Evolutionary conservation across 768 basidiomycete genomes (phyloP), one percentile per base, ranked within the genome.

Genomic region (Cystofilobasidium ferigula): DNA sequence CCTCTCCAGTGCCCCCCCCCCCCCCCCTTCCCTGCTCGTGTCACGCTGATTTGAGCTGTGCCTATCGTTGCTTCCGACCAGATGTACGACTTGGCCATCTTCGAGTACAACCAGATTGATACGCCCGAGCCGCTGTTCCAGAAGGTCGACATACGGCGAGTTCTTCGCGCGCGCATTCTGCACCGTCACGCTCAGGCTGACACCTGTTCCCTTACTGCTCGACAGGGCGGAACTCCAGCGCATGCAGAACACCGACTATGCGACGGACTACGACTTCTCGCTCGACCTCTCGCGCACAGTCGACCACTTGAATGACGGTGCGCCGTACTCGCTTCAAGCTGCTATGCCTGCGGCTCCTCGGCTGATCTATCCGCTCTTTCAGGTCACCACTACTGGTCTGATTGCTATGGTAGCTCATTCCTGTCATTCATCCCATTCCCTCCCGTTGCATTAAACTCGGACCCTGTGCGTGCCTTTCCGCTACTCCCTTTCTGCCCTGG

Each of bases 41-140:
- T 30, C 22, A 18, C 13, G 38, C 12, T 42, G 32, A 24, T 22
- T 35, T 40, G 24, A 34, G 13, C 2, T 53, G n/a, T n/a, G n/a
- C 36, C 56, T 8, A 32, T 57, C 28, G 18, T 57, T 32, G 9
- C 32, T 8, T 13, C 30, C 18, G 24, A 16, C 4, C 30, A 64
- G 35, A 58, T 40, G n/a, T 58, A 35, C 14, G 32, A 64, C 42
- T 42, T 47, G 10, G 56, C 36, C 24, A 64, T 64, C 43, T 58
- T 57, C 34, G 63, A 64, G 32, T 58, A 32, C 35, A 48, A 64
- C 56, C 53, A 57, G 36, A 56, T 57, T 13, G 32, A 57, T n/a
- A 42, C 38, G 30, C 63, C 56, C 4, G 26, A 14, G 22, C 63
- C 63, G 22, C 32, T 64, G 2, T 22, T 30, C 10, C 63, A 64